phyloP scores from a whole-genome alignment of 73 alveolate species.

The Paramecium octaurelia region DNA sequence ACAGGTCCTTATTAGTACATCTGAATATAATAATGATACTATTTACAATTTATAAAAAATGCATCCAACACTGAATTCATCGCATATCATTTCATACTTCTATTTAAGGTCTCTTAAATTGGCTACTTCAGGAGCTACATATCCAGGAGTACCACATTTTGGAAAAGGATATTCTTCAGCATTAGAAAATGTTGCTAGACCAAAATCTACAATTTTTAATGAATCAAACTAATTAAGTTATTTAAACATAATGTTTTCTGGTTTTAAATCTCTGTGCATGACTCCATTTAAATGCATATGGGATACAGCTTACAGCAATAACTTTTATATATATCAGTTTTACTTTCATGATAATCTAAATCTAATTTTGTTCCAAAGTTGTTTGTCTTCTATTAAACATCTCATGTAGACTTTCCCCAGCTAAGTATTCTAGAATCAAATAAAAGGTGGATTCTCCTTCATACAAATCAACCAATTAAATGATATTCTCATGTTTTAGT shows the following conservation, averaged over 20 bases:
- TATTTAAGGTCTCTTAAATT: conserved; percentile 35
- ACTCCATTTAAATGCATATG: background rate
- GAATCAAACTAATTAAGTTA: background rate
- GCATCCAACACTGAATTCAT: conserved; percentile 60
- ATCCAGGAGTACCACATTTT: conserved; percentile 66
- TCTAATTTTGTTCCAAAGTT: background rate
- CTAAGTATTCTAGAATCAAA: background rate
- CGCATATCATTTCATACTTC: conserved; percentile 33
- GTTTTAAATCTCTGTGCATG: conserved; percentile 41
- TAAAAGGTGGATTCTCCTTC: background rate
- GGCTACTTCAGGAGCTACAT: conserved; percentile 62
- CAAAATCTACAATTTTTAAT: conserved; percentile 39
- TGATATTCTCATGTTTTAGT: background rate
- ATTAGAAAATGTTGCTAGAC: conserved; percentile 32
- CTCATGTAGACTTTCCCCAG: background rate
- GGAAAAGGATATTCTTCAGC: conserved; percentile 39
- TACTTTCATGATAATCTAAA: conserved; percentile 9
- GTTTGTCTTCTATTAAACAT: background rate
- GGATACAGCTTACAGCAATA: background rate
- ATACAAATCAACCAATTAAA: background rate
- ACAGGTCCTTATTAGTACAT: conserved; percentile 44
- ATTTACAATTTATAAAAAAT: conserved; percentile 51
- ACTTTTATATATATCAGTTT: background rate
- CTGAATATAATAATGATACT: background rate
- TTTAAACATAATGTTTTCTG: conserved; percentile 38